These are phyloP conservation scores for Cudoniella acicularis DNA, from an alignment of 495 filamentous ascomycete genomes.

Conservation along the genomic window DNA sequence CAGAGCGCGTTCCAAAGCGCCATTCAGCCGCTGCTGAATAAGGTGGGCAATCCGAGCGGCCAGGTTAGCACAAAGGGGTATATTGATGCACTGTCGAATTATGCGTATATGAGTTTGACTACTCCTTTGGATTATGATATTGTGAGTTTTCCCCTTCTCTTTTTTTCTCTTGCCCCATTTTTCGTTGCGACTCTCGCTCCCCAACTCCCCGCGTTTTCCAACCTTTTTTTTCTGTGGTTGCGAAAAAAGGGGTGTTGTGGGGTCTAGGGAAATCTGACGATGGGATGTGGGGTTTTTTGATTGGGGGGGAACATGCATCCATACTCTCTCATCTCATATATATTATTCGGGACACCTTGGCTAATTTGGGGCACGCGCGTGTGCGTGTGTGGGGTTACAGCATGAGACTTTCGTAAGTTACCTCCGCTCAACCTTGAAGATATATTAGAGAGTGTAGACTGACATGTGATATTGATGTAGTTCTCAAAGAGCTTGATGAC, in stretches of 20 bases:
- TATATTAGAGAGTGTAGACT: background rate
- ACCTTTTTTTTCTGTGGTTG: background rate
- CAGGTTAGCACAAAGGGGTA: background rate
- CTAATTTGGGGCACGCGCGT: background rate
- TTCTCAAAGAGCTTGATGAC: constrained; percentile 32
- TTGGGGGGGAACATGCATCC: no score
- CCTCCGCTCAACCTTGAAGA: background rate
- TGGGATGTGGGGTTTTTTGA: no score
- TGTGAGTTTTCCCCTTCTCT: background rate
- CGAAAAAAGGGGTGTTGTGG: no score
- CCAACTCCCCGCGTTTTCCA: no score
- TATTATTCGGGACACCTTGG: background rate
- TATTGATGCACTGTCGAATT: background rate
- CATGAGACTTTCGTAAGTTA: constrained; percentile 14
- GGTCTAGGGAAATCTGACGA: no score
- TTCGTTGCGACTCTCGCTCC: background rate
- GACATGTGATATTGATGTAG: constrained; percentile 5
- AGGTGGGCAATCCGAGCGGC: background rate
- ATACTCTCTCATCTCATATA: background rate
- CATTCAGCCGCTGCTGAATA: background rate
- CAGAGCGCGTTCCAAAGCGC: constrained; percentile 2
- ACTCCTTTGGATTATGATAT: constrained; percentile 10
- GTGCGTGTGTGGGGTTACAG: background rate
- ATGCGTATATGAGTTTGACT: constrained; percentile 3
- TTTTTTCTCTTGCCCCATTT: background rate